phyloP scores from a whole-genome alignment of 2,329 filamentous ascomycete species.

The Aspergillus terreus region DNA sequence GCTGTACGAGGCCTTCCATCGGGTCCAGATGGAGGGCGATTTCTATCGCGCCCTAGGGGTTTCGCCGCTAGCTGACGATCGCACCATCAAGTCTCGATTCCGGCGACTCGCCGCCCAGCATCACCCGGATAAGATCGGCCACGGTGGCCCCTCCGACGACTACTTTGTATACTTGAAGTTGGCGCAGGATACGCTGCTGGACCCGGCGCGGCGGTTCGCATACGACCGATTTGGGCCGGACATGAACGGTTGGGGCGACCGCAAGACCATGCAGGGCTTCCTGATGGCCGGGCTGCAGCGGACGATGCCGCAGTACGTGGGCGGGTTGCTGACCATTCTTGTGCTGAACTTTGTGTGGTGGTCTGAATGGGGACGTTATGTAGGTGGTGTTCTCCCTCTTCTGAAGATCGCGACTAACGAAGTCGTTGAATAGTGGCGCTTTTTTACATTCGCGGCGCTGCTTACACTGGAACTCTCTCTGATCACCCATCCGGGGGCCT shows the following conservation, averaged over 20 bases:
- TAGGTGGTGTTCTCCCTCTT: conserved; percentile 27
- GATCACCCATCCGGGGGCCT: conserved; percentile 49
- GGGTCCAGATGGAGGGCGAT: conserved; percentile 66
- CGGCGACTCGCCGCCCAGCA: conserved; percentile 64
- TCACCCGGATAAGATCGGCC: conserved; percentile 79
- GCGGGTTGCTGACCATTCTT: conserved; percentile 33
- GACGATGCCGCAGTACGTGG: conserved; percentile 37
- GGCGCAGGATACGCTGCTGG: conserved; percentile 76
- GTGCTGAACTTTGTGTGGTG: conserved; percentile 41
- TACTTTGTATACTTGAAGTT: conserved; percentile 80
- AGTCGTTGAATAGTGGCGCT: conserved; percentile 42
- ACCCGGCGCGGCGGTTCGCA: conserved; percentile 73
- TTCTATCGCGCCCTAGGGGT: conserved; percentile 79
- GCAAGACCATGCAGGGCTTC: conserved; percentile 66
- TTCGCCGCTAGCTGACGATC: conserved; percentile 64
- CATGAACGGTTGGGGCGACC: conserved; percentile 57
- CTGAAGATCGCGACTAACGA: conserved; percentile 10
- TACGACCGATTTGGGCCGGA: conserved; percentile 85
- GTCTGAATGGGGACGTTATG: conserved; percentile 43
- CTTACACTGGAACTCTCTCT: conserved; percentile 56
- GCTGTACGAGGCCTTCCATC: conserved; percentile 85
- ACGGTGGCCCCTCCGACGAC: conserved; percentile 33
- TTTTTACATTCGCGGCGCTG: conserved; percentile 51
- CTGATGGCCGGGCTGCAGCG: conserved; percentile 61
- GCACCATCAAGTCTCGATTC: conserved; percentile 78